A percentile compares a stretch with the other conserved stretches of the same genome.
These are phyloP conservation scores for Adansonia grandidieri DNA, from an alignment of 441 rosid genomes.

Conservation along the genomic window DNA sequence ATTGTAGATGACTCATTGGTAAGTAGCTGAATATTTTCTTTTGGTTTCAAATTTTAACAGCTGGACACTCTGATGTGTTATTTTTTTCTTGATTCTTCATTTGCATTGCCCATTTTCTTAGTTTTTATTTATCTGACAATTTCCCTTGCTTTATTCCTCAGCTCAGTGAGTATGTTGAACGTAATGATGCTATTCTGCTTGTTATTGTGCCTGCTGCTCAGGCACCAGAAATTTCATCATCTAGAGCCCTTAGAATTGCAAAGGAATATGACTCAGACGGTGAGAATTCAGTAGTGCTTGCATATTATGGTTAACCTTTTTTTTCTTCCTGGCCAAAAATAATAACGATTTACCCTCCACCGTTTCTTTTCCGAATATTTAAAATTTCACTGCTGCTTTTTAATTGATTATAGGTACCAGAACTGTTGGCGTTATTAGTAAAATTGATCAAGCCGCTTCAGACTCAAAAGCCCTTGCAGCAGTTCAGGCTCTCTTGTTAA, in stretches of 20 bases:
- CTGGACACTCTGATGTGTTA: neutral
- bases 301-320: neutral
- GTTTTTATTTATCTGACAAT: conserved; percentile 30
- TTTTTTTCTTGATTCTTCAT: conserved; percentile 7
- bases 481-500: conserved; percentile 82
- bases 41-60: conserved; percentile 24
- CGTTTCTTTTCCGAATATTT: neutral
- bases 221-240: conserved; percentile 87
- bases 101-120: conserved; percentile 19
- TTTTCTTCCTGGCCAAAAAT: neutral
- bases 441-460: conserved; percentile 91
- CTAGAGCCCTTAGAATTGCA: conserved; percentile 80
- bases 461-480: conserved; percentile 90
- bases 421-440: conserved; percentile 87
- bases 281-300: conserved; percentile 35
- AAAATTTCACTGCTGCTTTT: conserved; percentile 17
- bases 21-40: conserved; percentile 33
- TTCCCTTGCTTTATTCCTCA: conserved; percentile 37
- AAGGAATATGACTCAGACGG: conserved; percentile 88
- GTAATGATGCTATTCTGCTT: conserved; percentile 82
- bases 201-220: conserved; percentile 84
- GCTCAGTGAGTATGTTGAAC: conserved; percentile 78
- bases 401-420: conserved; percentile 68
- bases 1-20: conserved; percentile 86
- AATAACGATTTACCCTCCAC: neutral